Base-by-base conservation (phyloP, 345 rosid species). In the Lumnitzera littorea region DNA sequence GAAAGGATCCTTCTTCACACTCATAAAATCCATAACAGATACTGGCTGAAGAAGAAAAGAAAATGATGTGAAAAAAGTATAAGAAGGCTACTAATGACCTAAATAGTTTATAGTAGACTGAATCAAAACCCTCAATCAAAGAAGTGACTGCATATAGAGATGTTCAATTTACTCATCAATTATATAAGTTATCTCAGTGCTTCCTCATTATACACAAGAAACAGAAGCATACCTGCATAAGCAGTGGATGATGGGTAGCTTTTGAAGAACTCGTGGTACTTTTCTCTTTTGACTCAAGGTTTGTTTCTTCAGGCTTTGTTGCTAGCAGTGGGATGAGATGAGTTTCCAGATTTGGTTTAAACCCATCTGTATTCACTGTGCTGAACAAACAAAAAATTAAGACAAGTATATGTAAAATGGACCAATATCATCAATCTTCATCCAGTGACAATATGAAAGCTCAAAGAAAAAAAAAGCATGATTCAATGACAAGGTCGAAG, bases 261-360 rank as follows among this genome's bases (percentile, higher is more conserved):
- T 78, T 87, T 15, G 84, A 76, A 55, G 84, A 75, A 2, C 67
- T 48, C 25, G 74, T 57, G 20, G 56, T 60, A 24, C 54, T 72
- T 72, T 81, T 79, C 56, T 81, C 89, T 77, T 80, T 80, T 0
- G 76, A 71, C 24, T 80, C 89, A n/a, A 11, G 25, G 24, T 77
- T 60, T 50, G 63, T 57, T 62, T 85, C 89, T 67, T 82, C 85
- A 9, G 79, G 71, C 76, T 87, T 85, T 23, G 70, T 80, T 48
- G 91, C 89, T 50, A 89, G 90, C 51, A 91, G 63, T 2, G 95
- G 95, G 70, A 85, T 72, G 55, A 91, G 94, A 24, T 89, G 94
- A 20, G 87, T 89, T 73, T 89, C 98, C 58, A 89, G 79, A 72
- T 89, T 92, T 27, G 96, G 98, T 71, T 89, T 89, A 70, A 92